These are phyloP conservation scores for Cryptococcus wingfieldii DNA, from an alignment of 1,284 basidiomycete species.

Conservation along the genomic window DNA sequence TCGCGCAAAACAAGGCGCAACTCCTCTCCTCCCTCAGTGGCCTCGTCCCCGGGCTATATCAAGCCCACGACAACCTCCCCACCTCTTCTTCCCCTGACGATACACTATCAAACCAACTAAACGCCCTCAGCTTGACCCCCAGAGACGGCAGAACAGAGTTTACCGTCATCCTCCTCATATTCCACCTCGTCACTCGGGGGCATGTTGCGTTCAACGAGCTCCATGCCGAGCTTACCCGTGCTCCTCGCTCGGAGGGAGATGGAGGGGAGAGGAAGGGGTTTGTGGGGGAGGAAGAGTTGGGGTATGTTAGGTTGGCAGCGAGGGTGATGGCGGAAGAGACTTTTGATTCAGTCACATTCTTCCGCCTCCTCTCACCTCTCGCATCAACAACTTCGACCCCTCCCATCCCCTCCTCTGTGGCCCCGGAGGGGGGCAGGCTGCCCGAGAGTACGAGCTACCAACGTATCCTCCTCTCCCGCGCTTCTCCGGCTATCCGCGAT, in stretches of 20 bases:
- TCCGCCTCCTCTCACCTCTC: slow-evolving; percentile 6
- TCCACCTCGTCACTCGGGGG: slow-evolving; percentile 25
- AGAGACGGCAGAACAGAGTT: slow-evolving; percentile 24
- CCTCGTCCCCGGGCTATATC: slow-evolving; percentile 41
- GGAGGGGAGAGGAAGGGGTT: slow-evolving; percentile 2
- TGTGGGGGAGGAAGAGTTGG: slow-evolving; percentile 1
- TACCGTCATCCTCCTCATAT: slow-evolving; percentile 31
- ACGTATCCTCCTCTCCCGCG: slow-evolving; percentile 31
- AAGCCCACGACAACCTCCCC: slow-evolving; percentile 8
- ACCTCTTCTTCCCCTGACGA: neutral
- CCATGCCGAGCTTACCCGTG: slow-evolving; percentile 14
- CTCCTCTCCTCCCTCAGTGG: slow-evolving; percentile 38
- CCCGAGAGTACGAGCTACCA: slow-evolving; percentile 15
- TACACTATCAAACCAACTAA: neutral
- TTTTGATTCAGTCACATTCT: slow-evolving; percentile 32
- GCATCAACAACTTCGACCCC: neutral
- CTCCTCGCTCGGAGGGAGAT: slow-evolving; percentile 3
- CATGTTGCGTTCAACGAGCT: slow-evolving; percentile 13
- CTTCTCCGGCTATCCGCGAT: slow-evolving; percentile 21
- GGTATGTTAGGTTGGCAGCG: slow-evolving; percentile 11
- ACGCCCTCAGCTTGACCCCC: neutral
- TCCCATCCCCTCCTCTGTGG: neutral
- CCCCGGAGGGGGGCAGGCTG: neutral
- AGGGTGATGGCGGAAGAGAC: slow-evolving; percentile 20
- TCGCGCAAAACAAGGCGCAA: slow-evolving; percentile 37